A percentile compares a stretch with the other conserved stretches of the same genome.
These are phyloP conservation scores for Berkeleyomyces rouxiae DNA, from an alignment of 2,329 filamentous ascomycete genomes.

Conservation along the genomic window DNA sequence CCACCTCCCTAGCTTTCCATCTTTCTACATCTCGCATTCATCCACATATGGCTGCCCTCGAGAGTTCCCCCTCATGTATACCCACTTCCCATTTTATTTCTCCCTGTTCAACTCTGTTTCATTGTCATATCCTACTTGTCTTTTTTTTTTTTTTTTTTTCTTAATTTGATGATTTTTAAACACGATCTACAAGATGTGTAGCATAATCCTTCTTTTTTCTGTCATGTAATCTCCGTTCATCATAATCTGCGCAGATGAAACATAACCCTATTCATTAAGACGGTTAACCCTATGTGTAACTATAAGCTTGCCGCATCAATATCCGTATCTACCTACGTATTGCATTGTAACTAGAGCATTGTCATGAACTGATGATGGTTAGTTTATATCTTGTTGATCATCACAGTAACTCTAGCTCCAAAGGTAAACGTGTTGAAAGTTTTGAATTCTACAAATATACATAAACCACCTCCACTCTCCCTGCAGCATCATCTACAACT, in stretches of 20 bases:
- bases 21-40: background rate
- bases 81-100: background rate
- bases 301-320: background rate
- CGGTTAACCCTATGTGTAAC: background rate
- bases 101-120: background rate
- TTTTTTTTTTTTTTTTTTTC: background rate
- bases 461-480: no score
- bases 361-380: no score
- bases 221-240: background rate
- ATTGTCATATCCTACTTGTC: background rate
- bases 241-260: no score
- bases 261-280: background rate
- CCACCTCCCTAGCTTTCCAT: background rate
- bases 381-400: no score
- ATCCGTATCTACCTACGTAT: no score
- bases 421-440: no score
- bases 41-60: background rate
- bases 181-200: background rate
- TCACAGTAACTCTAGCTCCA: no score
- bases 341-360: no score
- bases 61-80: background rate
- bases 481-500: constrained; percentile 13
- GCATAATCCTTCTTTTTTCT: background rate
- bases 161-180: background rate
- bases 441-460: no score